Conservation (phyloP, 2,329 filamentous ascomycete species). For the Colletotrichum lini region DNA sequence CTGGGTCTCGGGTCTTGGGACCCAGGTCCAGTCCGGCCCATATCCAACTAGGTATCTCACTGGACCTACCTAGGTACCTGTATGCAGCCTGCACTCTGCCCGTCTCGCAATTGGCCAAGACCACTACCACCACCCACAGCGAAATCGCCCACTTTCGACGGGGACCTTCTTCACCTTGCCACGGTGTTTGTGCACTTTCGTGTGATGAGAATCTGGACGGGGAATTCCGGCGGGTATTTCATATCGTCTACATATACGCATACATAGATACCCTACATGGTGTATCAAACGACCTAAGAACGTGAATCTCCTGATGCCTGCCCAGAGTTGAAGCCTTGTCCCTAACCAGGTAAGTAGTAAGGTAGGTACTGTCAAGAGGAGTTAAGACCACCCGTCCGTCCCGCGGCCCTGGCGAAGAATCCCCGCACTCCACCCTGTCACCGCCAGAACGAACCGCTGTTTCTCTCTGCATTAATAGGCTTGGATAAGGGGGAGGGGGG, state of each 20-base stretch:
- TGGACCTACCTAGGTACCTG: background rate
- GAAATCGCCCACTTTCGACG: constrained; percentile 19
- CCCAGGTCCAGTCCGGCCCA: constrained; percentile 37
- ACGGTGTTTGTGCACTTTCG: background rate
- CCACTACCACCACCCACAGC: constrained; percentile 10
- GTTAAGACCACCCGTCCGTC: constrained; percentile 11
- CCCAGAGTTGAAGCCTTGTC: too few relatives aligned
- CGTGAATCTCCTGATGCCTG: constrained; percentile 19
- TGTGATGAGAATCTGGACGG: background rate
- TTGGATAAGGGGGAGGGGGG: constrained; percentile 13
- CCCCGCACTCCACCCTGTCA: constrained; percentile 40
- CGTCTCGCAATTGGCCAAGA: constrained; percentile 24
- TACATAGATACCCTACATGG: too few relatives aligned
- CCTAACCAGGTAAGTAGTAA: too few relatives aligned
- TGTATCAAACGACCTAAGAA: constrained; percentile 12
- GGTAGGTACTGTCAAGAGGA: constrained; percentile 6
- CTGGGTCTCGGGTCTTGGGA: background rate
- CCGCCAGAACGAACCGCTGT: constrained; percentile 41
- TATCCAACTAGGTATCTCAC: background rate
- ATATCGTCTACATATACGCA: constrained; percentile 15
- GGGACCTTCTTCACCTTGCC: constrained; percentile 21
- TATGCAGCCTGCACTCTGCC: constrained; percentile 21
- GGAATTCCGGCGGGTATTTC: constrained; percentile 25
- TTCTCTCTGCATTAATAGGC: constrained; percentile 38
- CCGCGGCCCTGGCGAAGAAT: constrained; percentile 23